Base-by-base conservation (phyloP, 441 rosid genomes). In the Manihot esculenta region DNA sequence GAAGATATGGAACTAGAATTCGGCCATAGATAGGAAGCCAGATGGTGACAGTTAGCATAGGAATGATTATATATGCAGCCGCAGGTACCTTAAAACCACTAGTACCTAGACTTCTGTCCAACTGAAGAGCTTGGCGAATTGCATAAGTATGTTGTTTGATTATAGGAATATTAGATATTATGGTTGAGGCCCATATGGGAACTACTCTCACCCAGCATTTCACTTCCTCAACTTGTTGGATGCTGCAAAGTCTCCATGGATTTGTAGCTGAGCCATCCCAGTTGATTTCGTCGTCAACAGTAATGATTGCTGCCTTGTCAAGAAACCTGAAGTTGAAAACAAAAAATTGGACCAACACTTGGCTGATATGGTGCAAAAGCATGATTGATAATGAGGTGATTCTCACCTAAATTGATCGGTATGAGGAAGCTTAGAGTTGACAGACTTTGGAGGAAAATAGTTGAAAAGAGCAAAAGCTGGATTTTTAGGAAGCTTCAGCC, bases 11-110 rank as follows among this genome's bases (percentile, higher is more conserved):
- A 48, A 82, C 84, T 3, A 82, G 24, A 45, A 82, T 66, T 63
- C 83, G 62, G 71, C 82, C 90, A 23, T 86, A 86, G 59, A 84
- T 49, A 5, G 85, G 79, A 66, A 86, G 69, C 83, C 82, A 86
- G 18, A 86, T n/a, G 27, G 81, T 82, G 51, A 86, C 77, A 21
- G 79, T 71, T 33, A 79, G 50, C 85, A 84, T 84, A 42, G 71
- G 30, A 58, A 86, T 80, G 68, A 84, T 81, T 17, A 69, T 60
- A 47, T 70, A 85, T 13, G 89, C 70, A 42, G 83, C 89, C 0
- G 80, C 78, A 0, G 83, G 83, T 1, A 84, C 67, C 59, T 78
- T 27, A 70, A 84, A 84, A 58, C 62, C 33, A 8, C 5, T 44
- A 23, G 27, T 41, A 6, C 70, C 78, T 20, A 82, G 48, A 20